These are phyloP conservation scores for Euphorbia schlechtendalii DNA, from an alignment of 441 rosid genomes.

Conservation along the genomic window DNA sequence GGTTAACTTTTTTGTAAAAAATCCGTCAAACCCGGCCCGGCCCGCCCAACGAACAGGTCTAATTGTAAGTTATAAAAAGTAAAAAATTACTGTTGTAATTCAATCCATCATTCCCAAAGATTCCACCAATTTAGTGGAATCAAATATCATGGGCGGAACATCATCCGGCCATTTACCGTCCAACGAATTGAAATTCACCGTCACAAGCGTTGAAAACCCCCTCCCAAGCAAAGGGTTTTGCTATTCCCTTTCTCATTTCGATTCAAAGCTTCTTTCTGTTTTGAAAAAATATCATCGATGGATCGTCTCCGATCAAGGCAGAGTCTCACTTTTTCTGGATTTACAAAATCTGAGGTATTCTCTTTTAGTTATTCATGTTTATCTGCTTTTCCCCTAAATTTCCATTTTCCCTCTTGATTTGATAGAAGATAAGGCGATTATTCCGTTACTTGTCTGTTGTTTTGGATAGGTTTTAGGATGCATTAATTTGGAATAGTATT, in stretches of 20 bases:
- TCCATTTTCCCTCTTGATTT: background rate
- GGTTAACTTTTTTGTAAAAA: too few relatives aligned
- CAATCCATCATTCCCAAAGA: too few relatives aligned
- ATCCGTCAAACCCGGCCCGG: too few relatives aligned
- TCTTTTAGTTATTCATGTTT: background rate
- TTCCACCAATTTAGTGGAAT: too few relatives aligned
- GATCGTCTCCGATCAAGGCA: constrained; percentile 52
- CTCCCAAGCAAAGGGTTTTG: background rate
- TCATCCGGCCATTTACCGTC: too few relatives aligned
- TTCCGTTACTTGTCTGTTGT: background rate
- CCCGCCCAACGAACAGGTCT: too few relatives aligned
- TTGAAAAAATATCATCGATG: constrained; percentile 24
- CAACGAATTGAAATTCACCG: too few relatives aligned
- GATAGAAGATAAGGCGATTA: background rate
- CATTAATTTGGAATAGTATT: background rate
- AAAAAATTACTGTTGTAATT: too few relatives aligned
- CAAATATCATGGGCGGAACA: too few relatives aligned
- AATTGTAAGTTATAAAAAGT: too few relatives aligned
- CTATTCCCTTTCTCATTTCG: background rate
- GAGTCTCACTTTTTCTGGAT: constrained; percentile 43
- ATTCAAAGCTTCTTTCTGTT: background rate
- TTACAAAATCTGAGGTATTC: constrained; percentile 45
- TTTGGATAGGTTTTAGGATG: background rate
- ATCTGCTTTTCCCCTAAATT: constrained; percentile 18
- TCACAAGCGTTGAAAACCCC: too few relatives aligned